A percentile compares a stretch with the other conserved stretches of the same genome.
Conservation (phyloP, 192 early-diverging fungal genomes). For the Backusella macrospora region DNA sequence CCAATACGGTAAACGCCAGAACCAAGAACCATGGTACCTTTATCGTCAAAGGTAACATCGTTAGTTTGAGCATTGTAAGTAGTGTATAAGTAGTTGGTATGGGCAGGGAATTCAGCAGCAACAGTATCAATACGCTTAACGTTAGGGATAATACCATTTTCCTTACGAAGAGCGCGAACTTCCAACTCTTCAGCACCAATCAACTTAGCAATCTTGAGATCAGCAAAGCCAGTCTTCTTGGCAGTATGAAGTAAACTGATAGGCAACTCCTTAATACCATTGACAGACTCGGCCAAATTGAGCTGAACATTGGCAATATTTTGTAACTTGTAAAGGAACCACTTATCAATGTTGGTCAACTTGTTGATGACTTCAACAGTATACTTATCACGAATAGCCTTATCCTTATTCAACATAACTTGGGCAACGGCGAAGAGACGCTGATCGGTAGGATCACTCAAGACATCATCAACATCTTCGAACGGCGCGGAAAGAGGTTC, state of each 20-base stretch:
- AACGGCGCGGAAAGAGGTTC: constrained; percentile 32
- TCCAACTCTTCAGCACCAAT: constrained; percentile 56
- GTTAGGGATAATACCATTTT: constrained; percentile 78
- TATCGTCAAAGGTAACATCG: constrained; percentile 86
- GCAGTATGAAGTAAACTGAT: constrained; percentile 67
- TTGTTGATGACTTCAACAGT: constrained; percentile 77
- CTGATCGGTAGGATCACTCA: constrained; percentile 77
- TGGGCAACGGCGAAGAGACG: constrained; percentile 83
- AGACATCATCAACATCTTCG: constrained; percentile 61
- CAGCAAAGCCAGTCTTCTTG: constrained; percentile 91
- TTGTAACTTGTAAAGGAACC: constrained; percentile 89
- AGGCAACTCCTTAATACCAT: constrained; percentile 46
- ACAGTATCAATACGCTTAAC: constrained; percentile 93
- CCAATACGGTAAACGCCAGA: constrained; percentile 98
- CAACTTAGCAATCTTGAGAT: constrained; percentile 78
- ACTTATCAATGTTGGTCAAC: constrained; percentile 86
- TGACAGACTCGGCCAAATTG: constrained; percentile 46
- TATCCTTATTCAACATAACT: constrained; percentile 67
- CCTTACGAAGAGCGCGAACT: constrained; percentile 72
- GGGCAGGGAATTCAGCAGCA: constrained; percentile 95
- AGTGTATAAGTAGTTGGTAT: constrained; percentile 97
- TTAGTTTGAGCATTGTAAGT: constrained; percentile 92
- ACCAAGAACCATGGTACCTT: constrained; percentile 94
- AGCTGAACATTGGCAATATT: constrained; percentile 71
- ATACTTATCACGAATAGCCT: constrained; percentile 60